Evolutionary conservation across 345 rosid genomes (phyloP), one percentile per base, ranked within the genome.

Genomic region (Dipteronia dyeriana): DNA sequence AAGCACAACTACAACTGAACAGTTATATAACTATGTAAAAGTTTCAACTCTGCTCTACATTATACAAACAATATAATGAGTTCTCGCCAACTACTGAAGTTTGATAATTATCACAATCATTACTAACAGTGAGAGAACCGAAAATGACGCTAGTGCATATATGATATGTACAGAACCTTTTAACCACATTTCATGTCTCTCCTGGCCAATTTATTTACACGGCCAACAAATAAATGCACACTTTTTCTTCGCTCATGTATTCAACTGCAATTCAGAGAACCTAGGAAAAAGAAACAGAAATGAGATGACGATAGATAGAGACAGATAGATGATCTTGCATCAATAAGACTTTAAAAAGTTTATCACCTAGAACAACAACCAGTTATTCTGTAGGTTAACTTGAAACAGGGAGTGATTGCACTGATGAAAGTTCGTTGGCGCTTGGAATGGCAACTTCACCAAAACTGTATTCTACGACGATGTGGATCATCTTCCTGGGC

Each of bases 401-500:
- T 77, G 64, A 4, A 59, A 64, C 53, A 67, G 19, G 19, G 38
- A 43, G 51, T 67, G 20, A 13, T 41, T 49, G 74, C 49, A 53
- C 45, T 51, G 75, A 73, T 39, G 64, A 66, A 43, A 66, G 45
- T 53, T 22, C 9, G 4, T 17, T 29, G 54, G 38, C 26, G 47
- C 47, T 59, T 38, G 34, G 62, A 16, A 49, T 7, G 34, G 57
- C 60, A 43, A 72, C 66, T 43, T 47, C 31, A 25, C 60, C 12
- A 12, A 62, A 72, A 17, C 31, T n/a, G 61, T 76, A 34, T 31
- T 38, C 34, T n/a, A 53, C 12, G 54, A 23, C 5, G 38, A 20
- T 7, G 4, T 13, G 3, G 38, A 64, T 86, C 85, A 82, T 80
- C 85, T 76, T 79, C 84, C 89, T 19, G 82, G 84, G 59, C 85